Evolutionary conservation across 2,329 filamentous ascomycete species (phyloP).

Genomic region (Colletotrichum liaoningense): DNA sequence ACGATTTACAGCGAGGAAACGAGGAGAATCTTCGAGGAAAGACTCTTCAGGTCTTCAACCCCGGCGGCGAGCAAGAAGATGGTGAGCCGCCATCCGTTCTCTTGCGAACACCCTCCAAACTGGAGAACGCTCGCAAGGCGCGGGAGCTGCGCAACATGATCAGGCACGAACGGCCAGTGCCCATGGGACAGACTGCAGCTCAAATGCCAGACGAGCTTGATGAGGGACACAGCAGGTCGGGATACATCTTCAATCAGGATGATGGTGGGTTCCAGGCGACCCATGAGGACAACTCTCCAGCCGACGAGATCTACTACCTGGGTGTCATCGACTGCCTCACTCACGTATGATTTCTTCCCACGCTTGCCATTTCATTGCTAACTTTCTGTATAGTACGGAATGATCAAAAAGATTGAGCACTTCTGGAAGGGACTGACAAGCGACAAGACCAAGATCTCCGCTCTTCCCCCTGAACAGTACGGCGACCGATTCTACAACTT

Average conservation of each 20-base stretch:
- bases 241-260: slow-evolving; percentile 90
- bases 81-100: slow-evolving; percentile 71
- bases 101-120: slow-evolving; percentile 89
- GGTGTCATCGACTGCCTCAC: slow-evolving; percentile 99
- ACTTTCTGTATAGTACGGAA: slow-evolving; percentile 80
- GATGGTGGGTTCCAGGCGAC: slow-evolving; percentile 95
- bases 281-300: slow-evolving; percentile 85
- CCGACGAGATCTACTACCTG: slow-evolving; percentile 96
- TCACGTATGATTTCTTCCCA: slow-evolving; percentile 73
- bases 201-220: slow-evolving; percentile 93
- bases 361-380: slow-evolving; percentile 8
- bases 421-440: slow-evolving; percentile 94
- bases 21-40: slow-evolving; percentile 92
- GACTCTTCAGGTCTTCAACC: slow-evolving; percentile 93
- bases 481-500: slow-evolving; percentile 95
- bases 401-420: slow-evolving; percentile 94
- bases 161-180: slow-evolving; percentile 91
- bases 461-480: slow-evolving; percentile 89
- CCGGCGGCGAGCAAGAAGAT: slow-evolving; percentile 80
- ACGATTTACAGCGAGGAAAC: slow-evolving; percentile 90
- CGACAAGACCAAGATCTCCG: slow-evolving; percentile 89
- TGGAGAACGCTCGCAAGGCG: slow-evolving; percentile 92
- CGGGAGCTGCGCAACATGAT: slow-evolving; percentile 92
- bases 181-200: slow-evolving; percentile 83
- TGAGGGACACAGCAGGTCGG: slow-evolving; percentile 75